Percentiles rank a stretch among this genome's conserved stretches.
These are phyloP conservation scores for Sugiyamaella paludigena DNA, from an alignment of 1,139 yeast species.

Conservation along the genomic window DNA sequence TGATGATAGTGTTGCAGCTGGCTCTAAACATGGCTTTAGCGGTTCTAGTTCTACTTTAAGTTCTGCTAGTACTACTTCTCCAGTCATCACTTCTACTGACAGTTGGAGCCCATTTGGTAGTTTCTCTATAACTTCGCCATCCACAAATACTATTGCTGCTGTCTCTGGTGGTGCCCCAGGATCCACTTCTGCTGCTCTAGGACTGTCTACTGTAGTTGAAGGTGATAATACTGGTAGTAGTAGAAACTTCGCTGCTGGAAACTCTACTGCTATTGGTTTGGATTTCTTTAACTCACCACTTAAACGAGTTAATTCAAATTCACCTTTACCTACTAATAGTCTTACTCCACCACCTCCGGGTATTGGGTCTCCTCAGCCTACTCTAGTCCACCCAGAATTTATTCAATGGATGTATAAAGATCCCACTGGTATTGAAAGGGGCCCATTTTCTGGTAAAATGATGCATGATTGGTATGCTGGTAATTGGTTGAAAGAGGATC, in stretches of 20 bases:
- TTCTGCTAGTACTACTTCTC: conserved; percentile 1
- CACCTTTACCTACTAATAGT: conserved; percentile 1
- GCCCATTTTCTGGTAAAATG: conserved; percentile 70
- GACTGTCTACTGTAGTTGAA: background rate
- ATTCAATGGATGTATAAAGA: conserved; percentile 74
- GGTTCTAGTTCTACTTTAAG: background rate
- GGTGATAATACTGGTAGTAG: background rate
- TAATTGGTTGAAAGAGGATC: conserved; percentile 57
- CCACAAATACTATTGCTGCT: background rate
- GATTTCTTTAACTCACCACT: conserved; percentile 13
- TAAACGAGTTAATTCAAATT: conserved; percentile 1
- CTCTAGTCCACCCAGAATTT: conserved; percentile 40
- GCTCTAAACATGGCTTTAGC: background rate
- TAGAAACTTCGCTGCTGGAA: background rate
- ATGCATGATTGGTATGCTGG: conserved; percentile 79
- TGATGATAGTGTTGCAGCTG: too few relatives aligned
- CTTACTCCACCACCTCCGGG: conserved; percentile 31
- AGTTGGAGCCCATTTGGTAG: conserved; percentile 14
- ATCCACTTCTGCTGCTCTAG: background rate
- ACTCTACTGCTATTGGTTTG: background rate
- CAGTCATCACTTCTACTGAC: conserved; percentile 1
- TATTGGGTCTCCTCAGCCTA: conserved; percentile 20
- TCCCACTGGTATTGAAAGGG: conserved; percentile 68
- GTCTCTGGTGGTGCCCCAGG: background rate
- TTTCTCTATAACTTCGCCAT: conserved; percentile 4